Base-by-base conservation (phyloP, 768 basidiomycete genomes). In the Phlegmacium glaucopus region DNA sequence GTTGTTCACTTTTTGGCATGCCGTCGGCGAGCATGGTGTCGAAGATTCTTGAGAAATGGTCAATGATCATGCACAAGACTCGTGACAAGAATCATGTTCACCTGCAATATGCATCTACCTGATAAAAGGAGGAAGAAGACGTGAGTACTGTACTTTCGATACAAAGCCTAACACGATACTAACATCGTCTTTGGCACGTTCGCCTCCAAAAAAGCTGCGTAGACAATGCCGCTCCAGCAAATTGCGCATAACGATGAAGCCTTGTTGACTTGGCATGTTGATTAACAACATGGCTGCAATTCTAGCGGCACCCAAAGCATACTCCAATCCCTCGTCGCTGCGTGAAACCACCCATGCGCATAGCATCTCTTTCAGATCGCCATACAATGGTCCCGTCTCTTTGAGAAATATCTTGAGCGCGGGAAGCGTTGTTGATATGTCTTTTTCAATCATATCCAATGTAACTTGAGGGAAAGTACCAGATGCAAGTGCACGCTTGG, bases 21-120 rank as follows among this genome's bases (percentile, higher is more conserved):
- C 85, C 83, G 63, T 95, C 93, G 13, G 93, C 93, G 26, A 94
- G 75, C 17, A 94, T 64, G 1, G 93, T 94, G 61, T 94, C 93
- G 53, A 95, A 95, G 59, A 94, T 93, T 57, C 90, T 93, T 57
- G 25, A 16, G 17, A 27, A 18, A 28, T 34, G 4, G 27, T 44
- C 52, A 45, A 57, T 5, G 46, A 41, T 50, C 46, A 38, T 34
- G 29, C 10, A 11, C 27, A 39, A 11, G 11, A n/a, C 15, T 48
- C 4, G 49, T n/a, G 9, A 28, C 45, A 52, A 17, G 29, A 38
- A 39, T 38, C 30, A 36, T 51, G 49, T 44, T 61, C 58, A 91
- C 90, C 92, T 81, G 68, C 90, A 93, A 65, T 94, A 94, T 4
- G 89, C 92, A 64, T 94, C 91, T 43, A 90, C 82, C 92, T 93